Base-by-base conservation (phyloP, 1,284 basidiomycete genomes). In the Ceratobasidium theobromae region DNA sequence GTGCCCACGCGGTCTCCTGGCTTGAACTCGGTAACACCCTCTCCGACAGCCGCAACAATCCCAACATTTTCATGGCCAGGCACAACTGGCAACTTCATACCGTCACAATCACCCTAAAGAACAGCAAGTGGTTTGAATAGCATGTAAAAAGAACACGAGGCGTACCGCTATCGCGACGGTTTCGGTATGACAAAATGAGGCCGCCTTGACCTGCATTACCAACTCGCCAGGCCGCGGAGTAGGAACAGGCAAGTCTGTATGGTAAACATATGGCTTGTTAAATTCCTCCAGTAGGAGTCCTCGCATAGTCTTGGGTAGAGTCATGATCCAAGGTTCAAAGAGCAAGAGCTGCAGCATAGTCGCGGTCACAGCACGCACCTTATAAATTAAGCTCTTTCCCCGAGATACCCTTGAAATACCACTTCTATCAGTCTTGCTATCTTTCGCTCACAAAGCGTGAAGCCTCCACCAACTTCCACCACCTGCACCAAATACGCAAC, bases 151-250 rank as follows among this genome's bases (percentile, higher is more conserved):
- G n/a, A 45, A 32, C 8, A 1, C 16, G 11, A 4, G 8, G 48
- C 67, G 33, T 16, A 68, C 64, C 21, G 27, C 30, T 41, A 57
- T 49, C 1, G 46, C 68, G 30, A 57, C 52, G 21, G 52, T 32
- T 40, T 69, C 66, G 9, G 68, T 69, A 45, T 69, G 68, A 46
- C 68, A 69, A 41, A 67, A 69, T n/a, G 66, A 55, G n/a, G 68
- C 69, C 28, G 78, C 78, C 49, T 75, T 73, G 14, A 79, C 76
- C 68, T 76, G 75, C 43, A 78, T 74, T 71, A 77, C 76, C 49
- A 78, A 70, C 58, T 78, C 77, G 11, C 76, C 76, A 0, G 78
- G 77, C 43, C 49, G 30, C 3, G 62, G 25, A 14, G 38, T 40
- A 30, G 68, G 68, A 11, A 67, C 54, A 12, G 66, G 65, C n/a